phyloP scores from a whole-genome alignment of 129 eudicot species.

The Tagetes erecta region DNA sequence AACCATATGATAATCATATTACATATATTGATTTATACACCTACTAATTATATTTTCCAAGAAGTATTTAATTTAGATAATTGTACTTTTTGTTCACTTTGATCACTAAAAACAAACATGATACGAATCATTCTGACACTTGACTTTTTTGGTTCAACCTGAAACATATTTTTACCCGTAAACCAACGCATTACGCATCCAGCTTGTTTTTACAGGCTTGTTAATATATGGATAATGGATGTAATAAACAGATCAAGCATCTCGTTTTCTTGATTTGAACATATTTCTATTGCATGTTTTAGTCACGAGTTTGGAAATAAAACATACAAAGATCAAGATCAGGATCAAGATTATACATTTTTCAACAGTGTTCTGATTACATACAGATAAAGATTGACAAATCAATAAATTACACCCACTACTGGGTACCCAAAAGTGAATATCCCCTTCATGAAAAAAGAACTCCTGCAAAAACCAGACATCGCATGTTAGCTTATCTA shows the following conservation, averaged over 20 bases:
- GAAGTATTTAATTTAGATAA: neutral
- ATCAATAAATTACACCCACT: constrained; percentile 62
- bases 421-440: constrained; percentile 31
- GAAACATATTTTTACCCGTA: neutral
- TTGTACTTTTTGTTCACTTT: too few relatives aligned
- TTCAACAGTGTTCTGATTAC: constrained; percentile 38
- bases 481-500: neutral
- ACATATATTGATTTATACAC: neutral
- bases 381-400: constrained; percentile 51
- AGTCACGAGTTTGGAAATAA: constrained; percentile 23
- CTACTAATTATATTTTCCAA: neutral
- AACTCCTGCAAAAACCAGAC: constrained; percentile 23
- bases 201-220: neutral
- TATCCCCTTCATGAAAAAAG: constrained; percentile 41
- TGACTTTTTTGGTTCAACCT: neutral
- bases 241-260: neutral
- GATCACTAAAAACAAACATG: too few relatives aligned
- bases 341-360: constrained; percentile 36
- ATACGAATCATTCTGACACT: neutral
- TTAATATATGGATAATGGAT: neutral
- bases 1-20: neutral
- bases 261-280: neutral
- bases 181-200: neutral
- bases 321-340: constrained; percentile 35
- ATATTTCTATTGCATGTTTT: constrained; percentile 20